Evolutionary conservation across 2,329 filamentous ascomycete genomes (phyloP).

Genomic region (Bipolaris cookei): DNA sequence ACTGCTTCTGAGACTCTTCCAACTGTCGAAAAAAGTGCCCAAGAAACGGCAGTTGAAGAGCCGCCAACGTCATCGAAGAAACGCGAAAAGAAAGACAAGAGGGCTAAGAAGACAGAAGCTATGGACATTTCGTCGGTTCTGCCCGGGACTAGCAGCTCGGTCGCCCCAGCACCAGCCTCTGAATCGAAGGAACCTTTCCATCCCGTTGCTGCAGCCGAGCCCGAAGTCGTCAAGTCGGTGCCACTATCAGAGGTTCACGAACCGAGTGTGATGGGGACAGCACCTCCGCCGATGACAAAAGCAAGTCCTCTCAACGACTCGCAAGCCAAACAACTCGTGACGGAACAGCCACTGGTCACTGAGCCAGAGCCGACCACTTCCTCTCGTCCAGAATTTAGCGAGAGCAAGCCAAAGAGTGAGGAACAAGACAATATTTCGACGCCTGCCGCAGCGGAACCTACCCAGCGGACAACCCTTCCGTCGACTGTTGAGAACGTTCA

Average conservation of each 20-base stretch:
- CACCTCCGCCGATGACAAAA: not conserved
- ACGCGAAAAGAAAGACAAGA: slow-evolving; percentile 38
- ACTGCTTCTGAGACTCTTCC: not conserved
- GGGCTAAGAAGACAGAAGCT: slow-evolving; percentile 26
- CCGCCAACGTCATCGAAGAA: slow-evolving; percentile 20
- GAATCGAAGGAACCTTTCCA: not conserved
- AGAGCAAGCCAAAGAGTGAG: slow-evolving; percentile 42
- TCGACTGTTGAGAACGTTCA: not conserved
- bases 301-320: not conserved
- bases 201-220: slow-evolving; percentile 6
- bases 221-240: not conserved
- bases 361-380: slow-evolving; percentile 8
- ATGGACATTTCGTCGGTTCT: not conserved
- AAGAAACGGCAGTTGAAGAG: slow-evolving; percentile 15
- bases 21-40: not conserved
- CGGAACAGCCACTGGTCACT: not conserved
- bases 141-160: not conserved
- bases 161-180: not conserved
- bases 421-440: slow-evolving; percentile 1
- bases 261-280: not conserved
- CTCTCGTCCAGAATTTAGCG: slow-evolving; percentile 27
- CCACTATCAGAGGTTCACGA: not conserved
- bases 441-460: not conserved
- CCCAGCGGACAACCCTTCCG: not conserved
- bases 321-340: not conserved